Evolutionary conservation across 2,329 filamentous ascomycete species (phyloP), one percentile per base, ranked within the genome.

Genomic region (Cytospora leucostoma): DNA sequence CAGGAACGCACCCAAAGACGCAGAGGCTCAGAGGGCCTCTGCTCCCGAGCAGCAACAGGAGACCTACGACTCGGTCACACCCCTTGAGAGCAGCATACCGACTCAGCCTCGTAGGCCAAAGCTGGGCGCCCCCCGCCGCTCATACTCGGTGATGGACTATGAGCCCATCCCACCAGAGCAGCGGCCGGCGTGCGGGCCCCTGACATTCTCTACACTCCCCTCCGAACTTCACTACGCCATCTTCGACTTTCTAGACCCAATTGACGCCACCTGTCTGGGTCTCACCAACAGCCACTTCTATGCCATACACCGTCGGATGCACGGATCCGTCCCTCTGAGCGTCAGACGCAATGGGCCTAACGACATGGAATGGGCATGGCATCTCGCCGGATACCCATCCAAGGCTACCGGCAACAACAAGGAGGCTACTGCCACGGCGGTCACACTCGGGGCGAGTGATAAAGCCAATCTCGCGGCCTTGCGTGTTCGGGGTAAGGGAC

Each of bases 291-390:
- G 78, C 51, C 79, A 82, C 71, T 80, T 87, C 67, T 88, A 88
- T 72, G 74, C 77, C 38, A 84, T 88, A 68, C 84, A 86, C 73
- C 78, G 79, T 33, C 80, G 79, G 61, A 78, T 86, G 73, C 80
- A 86, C 71, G 83, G 82, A 59, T 76, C 73, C 8, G 81, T 88
- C n/a, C 77, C 84, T 11, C 79, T 88, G 17, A 81, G 81, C 19
- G 80, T 80, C 54, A 80, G 85, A 15, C 85, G 86, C 53, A 72
- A 78, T 7, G 86, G 86, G 0, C 86, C 86, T 61, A 88, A 88
- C 73, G 81, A 85, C 67, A 79, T 86, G 70, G 86, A 88, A 71
- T 86, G 83, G 79, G 85, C 85, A 52, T 88, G 85, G 84, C 82
- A 84, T 66, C 76, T 83, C 57, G 82, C 84, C 3, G 80, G 80